Percentiles rank a stretch among this genome's conserved stretches.
phyloP scores from a whole-genome alignment of 805 yeast genomes.

The Teunomyces atbi region DNA sequence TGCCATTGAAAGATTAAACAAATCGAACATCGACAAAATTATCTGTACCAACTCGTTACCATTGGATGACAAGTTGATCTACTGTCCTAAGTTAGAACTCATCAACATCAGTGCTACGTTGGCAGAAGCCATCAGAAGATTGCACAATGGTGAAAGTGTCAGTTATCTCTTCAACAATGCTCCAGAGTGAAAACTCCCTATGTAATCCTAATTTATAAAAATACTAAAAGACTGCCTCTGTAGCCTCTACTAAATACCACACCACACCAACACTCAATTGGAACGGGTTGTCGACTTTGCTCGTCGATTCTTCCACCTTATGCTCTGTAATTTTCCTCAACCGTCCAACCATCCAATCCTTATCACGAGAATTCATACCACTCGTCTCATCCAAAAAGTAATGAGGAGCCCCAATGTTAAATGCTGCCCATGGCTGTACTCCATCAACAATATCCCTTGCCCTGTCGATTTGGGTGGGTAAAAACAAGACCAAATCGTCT shows the following conservation, averaged over 20 bases:
- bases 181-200: conserved; percentile 18
- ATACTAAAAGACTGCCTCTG: conserved; percentile 27
- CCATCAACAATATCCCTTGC: conserved; percentile 16
- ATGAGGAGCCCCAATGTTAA: conserved; percentile 85
- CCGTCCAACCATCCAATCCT: conserved; percentile 84
- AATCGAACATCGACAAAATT: conserved; percentile 64
- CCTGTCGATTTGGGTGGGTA: conserved; percentile 66
- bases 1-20: conserved; percentile 71
- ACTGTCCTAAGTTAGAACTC: conserved; percentile 69
- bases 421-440: conserved; percentile 85
- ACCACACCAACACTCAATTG: conserved; percentile 56
- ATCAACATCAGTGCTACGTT: conserved; percentile 83
- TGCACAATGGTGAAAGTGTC: conserved; percentile 95
- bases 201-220: neutral
- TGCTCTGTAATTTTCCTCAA: conserved; percentile 57
- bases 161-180: conserved; percentile 77
- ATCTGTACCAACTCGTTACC: conserved; percentile 96
- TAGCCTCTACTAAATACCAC: conserved; percentile 66
- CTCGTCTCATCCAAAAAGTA: conserved; percentile 59
- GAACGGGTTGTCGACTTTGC: conserved; percentile 55
- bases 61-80: conserved; percentile 56
- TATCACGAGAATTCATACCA: conserved; percentile 28
- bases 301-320: conserved; percentile 40
- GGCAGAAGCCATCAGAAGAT: conserved; percentile 91
- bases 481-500: conserved; percentile 79